Evolutionary conservation across 129 eudicot species (phyloP).

Genomic region (Flaveria ramosissima): DNA sequence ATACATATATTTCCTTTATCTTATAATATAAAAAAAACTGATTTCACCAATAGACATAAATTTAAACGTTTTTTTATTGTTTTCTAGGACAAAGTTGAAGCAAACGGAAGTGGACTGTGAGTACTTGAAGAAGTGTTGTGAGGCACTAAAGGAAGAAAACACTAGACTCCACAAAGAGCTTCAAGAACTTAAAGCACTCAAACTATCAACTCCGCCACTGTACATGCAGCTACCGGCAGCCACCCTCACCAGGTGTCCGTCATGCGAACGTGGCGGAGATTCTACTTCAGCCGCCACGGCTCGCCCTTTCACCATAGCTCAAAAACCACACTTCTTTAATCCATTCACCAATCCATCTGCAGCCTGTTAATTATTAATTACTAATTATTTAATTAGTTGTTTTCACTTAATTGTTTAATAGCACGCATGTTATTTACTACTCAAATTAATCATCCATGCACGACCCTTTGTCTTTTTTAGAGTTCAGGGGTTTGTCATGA

Average conservation of each 20-base stretch:
- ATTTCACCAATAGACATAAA: neutral
- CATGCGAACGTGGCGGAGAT: slow-evolving; percentile 69
- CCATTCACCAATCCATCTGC: slow-evolving; percentile 71
- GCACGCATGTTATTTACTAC: neutral
- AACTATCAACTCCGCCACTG: slow-evolving; percentile 43
- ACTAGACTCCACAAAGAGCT: slow-evolving; percentile 82
- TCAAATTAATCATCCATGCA: slow-evolving; percentile 24
- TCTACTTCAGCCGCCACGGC: slow-evolving; percentile 23
- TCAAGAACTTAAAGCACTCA: slow-evolving; percentile 71
- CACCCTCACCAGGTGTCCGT: slow-evolving; percentile 92
- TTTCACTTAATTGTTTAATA: slow-evolving; percentile 7
- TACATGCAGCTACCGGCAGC: slow-evolving; percentile 98
- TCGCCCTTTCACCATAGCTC: slow-evolving; percentile 36
- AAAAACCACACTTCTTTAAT: slow-evolving; percentile 55
- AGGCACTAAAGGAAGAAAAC: slow-evolving; percentile 80
- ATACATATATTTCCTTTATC: too few species aligned
- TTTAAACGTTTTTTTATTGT: neutral
- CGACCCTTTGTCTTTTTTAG: slow-evolving; percentile 48
- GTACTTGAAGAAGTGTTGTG: slow-evolving; percentile 83
- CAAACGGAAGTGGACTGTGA: slow-evolving; percentile 97
- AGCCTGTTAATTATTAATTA: slow-evolving; percentile 49
- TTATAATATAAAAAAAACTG: too few species aligned
- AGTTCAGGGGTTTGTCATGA: slow-evolving; percentile 58
- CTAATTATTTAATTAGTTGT: slow-evolving; percentile 15
- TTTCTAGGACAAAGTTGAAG: slow-evolving; percentile 82